Evolutionary conservation across 495 filamentous ascomycete species (phyloP), one percentile per base, ranked within the genome.

Genomic region (Tuber melanosporum): DNA sequence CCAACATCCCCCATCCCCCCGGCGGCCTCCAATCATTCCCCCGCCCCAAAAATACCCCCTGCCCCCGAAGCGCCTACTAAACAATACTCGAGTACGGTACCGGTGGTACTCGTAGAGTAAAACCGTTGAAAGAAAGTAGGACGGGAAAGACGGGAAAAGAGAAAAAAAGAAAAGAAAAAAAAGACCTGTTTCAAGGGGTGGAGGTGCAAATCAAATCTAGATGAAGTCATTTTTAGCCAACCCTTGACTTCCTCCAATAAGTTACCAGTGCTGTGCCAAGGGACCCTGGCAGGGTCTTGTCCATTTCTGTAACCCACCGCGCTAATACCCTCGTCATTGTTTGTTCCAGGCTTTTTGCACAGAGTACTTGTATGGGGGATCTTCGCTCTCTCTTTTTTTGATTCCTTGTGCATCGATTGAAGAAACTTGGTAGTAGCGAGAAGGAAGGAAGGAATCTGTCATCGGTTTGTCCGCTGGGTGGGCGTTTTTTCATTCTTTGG

Each of bases 171-270:
- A 9, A 49, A 49, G 19, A 6, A 47, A 47, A 19, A n/a, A n/a
- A 52, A 9, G 12, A 1, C 12, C n/a, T 2, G 52, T 62, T 62
- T 62, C 52, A 62, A 62, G 52, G 52, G 14, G 46, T 20, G 52
- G 39, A 41, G 39, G 12, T 8, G 9, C n/a, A 57, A 14, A 26
- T 57, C 22, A 57, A 57, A 57, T 26, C n/a, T 62, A 32, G 52
- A 32, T 62, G n/a, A 62, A 62, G 52, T 62, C 52, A 62, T 62
- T 62, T 62, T 62, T 62, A 62, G 52, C 52, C n/a, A 62, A 62
- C 32, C 52, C 52, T 62, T 32, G n/a, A 5, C 26, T 62, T 62
- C 12, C 52, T 26, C n/a, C 52, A 62, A 15, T 62, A 32, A 32
- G 32, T 32, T 32, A 32, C 2, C 2, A 1, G 44, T 45, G 44